A percentile compares a stretch with the other conserved stretches of the same genome.
These are phyloP conservation scores for Evernia prunastri DNA, from an alignment of 495 filamentous ascomycete genomes.

Conservation along the genomic window DNA sequence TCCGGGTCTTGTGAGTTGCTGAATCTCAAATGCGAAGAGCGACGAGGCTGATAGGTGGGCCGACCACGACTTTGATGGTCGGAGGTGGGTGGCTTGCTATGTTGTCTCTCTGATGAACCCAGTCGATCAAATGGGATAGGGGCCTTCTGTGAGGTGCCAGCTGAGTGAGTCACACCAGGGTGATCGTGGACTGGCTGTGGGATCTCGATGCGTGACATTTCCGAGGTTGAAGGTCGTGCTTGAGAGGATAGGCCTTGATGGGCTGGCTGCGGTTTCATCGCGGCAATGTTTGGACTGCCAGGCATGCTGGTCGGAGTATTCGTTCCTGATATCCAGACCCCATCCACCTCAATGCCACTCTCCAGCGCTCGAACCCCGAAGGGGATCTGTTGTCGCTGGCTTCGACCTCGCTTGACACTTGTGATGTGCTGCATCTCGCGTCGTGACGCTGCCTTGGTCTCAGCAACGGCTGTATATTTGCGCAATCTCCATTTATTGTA, in stretches of 20 bases:
- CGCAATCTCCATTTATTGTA: slow-evolving; percentile 58
- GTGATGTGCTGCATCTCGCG: slow-evolving; percentile 39
- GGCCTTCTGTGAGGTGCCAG: slow-evolving; percentile 22
- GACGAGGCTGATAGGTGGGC: slow-evolving; percentile 32
- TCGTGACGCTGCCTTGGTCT: slow-evolving; percentile 51
- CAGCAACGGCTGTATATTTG: slow-evolving; percentile 59
- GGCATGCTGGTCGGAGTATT: slow-evolving; percentile 47
- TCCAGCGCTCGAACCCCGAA: slow-evolving; percentile 89
- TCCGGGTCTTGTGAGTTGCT: slow-evolving; percentile 19
- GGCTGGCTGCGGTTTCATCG: slow-evolving; percentile 12
- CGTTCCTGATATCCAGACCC: slow-evolving; percentile 75
- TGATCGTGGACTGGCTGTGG: slow-evolving; percentile 17
- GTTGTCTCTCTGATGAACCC: slow-evolving; percentile 8
- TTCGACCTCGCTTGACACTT: slow-evolving; percentile 33
- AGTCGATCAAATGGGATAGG: slow-evolving; percentile 9
- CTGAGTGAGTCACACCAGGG: slow-evolving; percentile 25
- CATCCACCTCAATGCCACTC: slow-evolving; percentile 76
- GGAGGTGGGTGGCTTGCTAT: slow-evolving; percentile 11
- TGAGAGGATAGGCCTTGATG: slow-evolving; percentile 4
- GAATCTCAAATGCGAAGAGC: slow-evolving; percentile 33
- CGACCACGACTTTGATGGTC: slow-evolving; percentile 12
- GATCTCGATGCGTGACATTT: slow-evolving; percentile 22
- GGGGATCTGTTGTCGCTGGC: slow-evolving; percentile 63
- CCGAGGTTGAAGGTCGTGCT: slow-evolving; percentile 12
- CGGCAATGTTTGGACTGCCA: slow-evolving; percentile 21